Evolutionary conservation across 345 rosid species (phyloP).

Genomic region (Zanthoxylum bungeanum): DNA sequence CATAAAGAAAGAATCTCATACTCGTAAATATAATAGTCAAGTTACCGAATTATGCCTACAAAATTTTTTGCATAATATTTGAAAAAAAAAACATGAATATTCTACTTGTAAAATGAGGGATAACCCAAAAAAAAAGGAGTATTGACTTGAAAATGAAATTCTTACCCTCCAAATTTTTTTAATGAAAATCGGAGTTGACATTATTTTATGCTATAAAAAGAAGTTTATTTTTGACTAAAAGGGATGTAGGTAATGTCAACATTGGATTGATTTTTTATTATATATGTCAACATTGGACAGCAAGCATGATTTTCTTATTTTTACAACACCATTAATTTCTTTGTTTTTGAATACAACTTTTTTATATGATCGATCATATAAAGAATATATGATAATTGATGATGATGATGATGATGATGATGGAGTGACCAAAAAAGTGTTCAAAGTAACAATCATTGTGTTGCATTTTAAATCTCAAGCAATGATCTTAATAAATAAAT

Average conservation of each 20-base stretch:
- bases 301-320: neutral
- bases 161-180: neutral
- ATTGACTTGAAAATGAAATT: neutral
- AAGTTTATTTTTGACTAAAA: neutral
- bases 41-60: no score
- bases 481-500: neutral
- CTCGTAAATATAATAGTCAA: no score
- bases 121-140: no score
- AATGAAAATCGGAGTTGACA: neutral
- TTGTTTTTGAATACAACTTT: neutral
- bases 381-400: neutral
- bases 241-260: neutral
- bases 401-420: no score
- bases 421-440: neutral
- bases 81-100: no score
- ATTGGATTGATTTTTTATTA: neutral
- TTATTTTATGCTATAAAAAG: neutral
- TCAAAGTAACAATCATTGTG: conserved; percentile 8
- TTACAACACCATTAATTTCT: neutral
- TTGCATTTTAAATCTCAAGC: neutral
- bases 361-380: no score
- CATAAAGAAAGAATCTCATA: no score
- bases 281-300: neutral
- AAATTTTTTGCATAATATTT: no score
- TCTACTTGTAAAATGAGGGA: no score